phyloP scores from a whole-genome alignment of 2,329 filamentous ascomycete species.

The Malbranchea zuffiana region DNA sequence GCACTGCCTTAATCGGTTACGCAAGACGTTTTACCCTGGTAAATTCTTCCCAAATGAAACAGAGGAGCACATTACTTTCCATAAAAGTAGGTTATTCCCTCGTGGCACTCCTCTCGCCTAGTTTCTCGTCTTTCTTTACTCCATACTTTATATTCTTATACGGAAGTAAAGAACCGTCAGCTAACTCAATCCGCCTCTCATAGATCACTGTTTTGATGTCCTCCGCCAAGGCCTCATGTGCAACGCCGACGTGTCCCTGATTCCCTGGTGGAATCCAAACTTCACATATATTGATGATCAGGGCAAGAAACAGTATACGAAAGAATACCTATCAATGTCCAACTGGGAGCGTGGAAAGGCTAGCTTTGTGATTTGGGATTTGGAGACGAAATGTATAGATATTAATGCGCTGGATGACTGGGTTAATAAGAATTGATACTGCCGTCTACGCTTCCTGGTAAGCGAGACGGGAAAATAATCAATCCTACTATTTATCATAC shows the following conservation, averaged over 20 bases:
- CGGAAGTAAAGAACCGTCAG: not conserved
- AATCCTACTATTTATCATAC: too few relatives aligned
- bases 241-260: constrained; percentile 11
- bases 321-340: constrained; percentile 10
- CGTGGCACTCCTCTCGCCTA: not conserved
- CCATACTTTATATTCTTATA: not conserved
- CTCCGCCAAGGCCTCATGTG: constrained; percentile 14
- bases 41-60: constrained; percentile 13
- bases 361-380: constrained; percentile 13
- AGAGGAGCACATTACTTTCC: constrained; percentile 7
- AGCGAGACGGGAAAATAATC: too few relatives aligned
- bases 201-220: constrained; percentile 15
- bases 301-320: constrained; percentile 8
- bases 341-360: constrained; percentile 4
- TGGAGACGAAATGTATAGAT: constrained; percentile 11
- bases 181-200: not conserved
- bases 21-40: constrained; percentile 12
- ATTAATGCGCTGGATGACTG: constrained; percentile 11
- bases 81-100: constrained; percentile 12
- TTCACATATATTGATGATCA: constrained; percentile 9
- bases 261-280: constrained; percentile 14
- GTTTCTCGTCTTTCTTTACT: not conserved
- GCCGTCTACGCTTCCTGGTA: too few relatives aligned
- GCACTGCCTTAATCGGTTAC: constrained; percentile 15
- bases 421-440: constrained; percentile 8